Percentiles rank a stretch among this genome's conserved stretches.
Evolutionary conservation across 179 eudicot species (phyloP).

Genomic region (Heliamphora pulchella): DNA sequence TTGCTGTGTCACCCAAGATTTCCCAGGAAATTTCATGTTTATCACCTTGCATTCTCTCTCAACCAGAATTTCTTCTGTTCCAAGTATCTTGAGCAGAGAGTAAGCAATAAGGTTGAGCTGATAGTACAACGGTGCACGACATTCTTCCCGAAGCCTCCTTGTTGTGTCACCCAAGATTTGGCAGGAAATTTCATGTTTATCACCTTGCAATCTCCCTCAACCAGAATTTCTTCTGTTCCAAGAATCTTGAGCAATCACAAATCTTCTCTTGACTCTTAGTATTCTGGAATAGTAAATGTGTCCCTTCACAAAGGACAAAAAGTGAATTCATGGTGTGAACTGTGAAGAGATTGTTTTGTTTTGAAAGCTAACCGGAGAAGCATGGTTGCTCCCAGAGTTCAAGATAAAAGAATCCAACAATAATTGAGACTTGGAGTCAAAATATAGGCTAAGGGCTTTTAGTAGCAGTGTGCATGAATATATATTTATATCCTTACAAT

Average conservation of each 20-base stretch:
- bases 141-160: too few species aligned
- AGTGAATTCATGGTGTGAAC: not conserved
- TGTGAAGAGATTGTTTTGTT: not conserved
- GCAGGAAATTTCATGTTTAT: too few species aligned
- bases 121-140: too few species aligned
- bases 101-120: too few species aligned
- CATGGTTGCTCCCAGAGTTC: not conserved
- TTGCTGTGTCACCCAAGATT: too few species aligned
- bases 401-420: not conserved
- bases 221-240: not conserved
- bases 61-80: not conserved
- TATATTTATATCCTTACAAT: not conserved
- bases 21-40: too few species aligned
- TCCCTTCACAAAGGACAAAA: not conserved
- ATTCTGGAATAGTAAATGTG: not conserved
- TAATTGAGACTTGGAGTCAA: not conserved
- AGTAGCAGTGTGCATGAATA: not conserved
- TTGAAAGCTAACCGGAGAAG: conserved; percentile 8
- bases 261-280: not conserved
- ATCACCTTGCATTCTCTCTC: not conserved
- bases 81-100: not conserved
- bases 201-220: not conserved
- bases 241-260: not conserved
- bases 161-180: too few species aligned
- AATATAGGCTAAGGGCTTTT: not conserved